These are phyloP conservation scores for Fraxinus paxiana DNA, from an alignment of 305 asterid species.

Conservation along the genomic window DNA sequence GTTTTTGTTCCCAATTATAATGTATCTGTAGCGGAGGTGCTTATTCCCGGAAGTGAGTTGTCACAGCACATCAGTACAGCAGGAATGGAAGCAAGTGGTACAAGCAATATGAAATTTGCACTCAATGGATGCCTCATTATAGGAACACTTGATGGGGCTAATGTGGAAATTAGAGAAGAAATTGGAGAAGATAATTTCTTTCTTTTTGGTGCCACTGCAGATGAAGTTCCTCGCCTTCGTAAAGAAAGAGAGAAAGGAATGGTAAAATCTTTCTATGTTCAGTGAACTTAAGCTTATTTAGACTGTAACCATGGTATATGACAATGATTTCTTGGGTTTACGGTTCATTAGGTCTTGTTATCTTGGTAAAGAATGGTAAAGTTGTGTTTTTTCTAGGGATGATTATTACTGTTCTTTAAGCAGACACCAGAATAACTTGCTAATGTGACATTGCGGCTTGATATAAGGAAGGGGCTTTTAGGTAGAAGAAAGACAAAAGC, in stretches of 20 bases:
- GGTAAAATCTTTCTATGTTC: constrained; percentile 42
- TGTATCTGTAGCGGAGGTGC: constrained; percentile 96
- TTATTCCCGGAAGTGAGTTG: constrained; percentile 96
- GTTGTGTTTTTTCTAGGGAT: not conserved
- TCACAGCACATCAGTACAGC: constrained; percentile 99
- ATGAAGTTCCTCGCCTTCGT: constrained; percentile 77
- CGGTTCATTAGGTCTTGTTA: not conserved
- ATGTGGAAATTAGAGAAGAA: constrained; percentile 97
- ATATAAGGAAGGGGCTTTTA: not conserved
- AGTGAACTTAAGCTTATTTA: constrained; percentile 8
- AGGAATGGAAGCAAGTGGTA: constrained; percentile 99
- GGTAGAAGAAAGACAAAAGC: not conserved
- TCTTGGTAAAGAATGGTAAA: not conserved
- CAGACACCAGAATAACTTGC: constrained; percentile 11
- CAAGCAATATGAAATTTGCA: constrained; percentile 98
- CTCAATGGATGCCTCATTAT: constrained; percentile 95
- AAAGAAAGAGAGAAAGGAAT: constrained; percentile 85
- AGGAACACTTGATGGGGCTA: constrained; percentile 98
- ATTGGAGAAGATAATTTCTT: constrained; percentile 83
- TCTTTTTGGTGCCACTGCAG: constrained; percentile 94
- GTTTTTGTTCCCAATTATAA: constrained; percentile 96
- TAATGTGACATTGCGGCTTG: not conserved
- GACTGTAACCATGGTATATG: not conserved
- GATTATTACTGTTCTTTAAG: not conserved
- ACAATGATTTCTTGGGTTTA: not conserved